Conservation (phyloP, 108 stramenopile species). For the Poteriospumella lacustris region DNA sequence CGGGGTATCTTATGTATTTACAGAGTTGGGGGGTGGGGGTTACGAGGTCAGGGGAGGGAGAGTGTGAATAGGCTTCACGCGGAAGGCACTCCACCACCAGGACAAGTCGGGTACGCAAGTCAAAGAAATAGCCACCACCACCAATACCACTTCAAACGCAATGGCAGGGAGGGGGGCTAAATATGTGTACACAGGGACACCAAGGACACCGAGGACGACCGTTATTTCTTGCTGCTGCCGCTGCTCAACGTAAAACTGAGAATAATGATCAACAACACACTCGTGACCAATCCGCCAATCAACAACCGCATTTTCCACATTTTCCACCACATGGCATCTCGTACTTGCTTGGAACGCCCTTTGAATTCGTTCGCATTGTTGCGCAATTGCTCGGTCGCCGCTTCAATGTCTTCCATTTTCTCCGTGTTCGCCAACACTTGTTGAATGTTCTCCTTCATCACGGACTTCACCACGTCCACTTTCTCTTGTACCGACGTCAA, state of each 20-base stretch:
- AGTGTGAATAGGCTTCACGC: too few relatives aligned
- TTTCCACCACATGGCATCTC: constrained; percentile 24
- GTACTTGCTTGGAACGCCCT: constrained; percentile 1
- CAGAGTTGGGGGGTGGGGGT: too few relatives aligned
- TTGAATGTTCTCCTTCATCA: constrained; percentile 52
- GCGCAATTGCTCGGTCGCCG: constrained; percentile 43
- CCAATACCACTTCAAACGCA: too few relatives aligned
- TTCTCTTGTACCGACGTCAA: constrained; percentile 48
- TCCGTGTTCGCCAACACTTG: constrained; percentile 48
- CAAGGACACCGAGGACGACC: too few relatives aligned
- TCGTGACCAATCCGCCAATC: not conserved
- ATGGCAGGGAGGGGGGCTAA: too few relatives aligned
- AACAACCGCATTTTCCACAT: constrained; percentile 25
- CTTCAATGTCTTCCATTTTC: constrained; percentile 42
- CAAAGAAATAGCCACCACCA: too few relatives aligned
- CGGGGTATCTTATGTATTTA: too few relatives aligned
- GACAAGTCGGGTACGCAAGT: too few relatives aligned
- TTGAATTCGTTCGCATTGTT: constrained; percentile 42
- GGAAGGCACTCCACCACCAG: too few relatives aligned
- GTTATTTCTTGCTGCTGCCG: not conserved
- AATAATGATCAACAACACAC: constrained; percentile 4
- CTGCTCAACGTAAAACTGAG: not conserved
- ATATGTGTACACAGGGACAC: too few relatives aligned
- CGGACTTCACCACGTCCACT: constrained; percentile 46
- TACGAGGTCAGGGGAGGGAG: too few relatives aligned